Percentiles rank a stretch among this genome's conserved stretches.
Conservation (phyloP, 2,329 filamentous ascomycete species). For the Trichoderma arundinaceum region DNA sequence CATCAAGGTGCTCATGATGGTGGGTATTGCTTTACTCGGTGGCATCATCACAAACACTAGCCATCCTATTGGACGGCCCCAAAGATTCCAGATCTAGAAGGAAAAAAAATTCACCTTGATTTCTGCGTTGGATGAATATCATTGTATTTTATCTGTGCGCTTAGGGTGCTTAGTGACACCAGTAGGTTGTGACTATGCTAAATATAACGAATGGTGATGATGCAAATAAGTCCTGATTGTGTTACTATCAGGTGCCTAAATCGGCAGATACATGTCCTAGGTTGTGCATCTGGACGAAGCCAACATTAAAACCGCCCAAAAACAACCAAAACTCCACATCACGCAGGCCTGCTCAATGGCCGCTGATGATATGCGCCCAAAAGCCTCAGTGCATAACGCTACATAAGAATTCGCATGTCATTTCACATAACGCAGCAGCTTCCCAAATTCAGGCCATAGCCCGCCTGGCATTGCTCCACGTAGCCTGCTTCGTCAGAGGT, state of each 20-base stretch:
- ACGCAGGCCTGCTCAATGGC: conserved; percentile 1
- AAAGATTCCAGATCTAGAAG: not conserved
- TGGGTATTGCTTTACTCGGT: conserved; percentile 8
- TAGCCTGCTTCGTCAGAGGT: conserved; percentile 78
- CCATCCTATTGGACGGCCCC: not conserved
- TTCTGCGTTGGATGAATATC: not conserved
- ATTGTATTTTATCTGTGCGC: not conserved
- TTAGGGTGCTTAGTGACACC: not conserved
- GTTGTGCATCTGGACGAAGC: not conserved
- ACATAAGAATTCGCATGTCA: not conserved
- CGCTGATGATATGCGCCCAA: conserved; percentile 6
- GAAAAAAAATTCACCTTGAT: not conserved
- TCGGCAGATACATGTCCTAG: not conserved
- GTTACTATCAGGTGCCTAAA: not conserved
- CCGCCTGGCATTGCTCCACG: conserved; percentile 68
- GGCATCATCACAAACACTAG: not conserved
- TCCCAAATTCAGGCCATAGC: conserved; percentile 52
- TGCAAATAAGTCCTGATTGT: not conserved
- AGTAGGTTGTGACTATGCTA: not conserved
- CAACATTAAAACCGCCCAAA: not conserved
- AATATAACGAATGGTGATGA: not conserved
- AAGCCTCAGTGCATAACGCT: conserved; percentile 8
- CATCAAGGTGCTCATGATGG: conserved; percentile 25
- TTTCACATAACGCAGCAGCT: conserved; percentile 60
- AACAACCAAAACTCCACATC: conserved; percentile 13